Conservation (phyloP, 1,284 basidiomycete species). For the Earliella scabrosa region DNA sequence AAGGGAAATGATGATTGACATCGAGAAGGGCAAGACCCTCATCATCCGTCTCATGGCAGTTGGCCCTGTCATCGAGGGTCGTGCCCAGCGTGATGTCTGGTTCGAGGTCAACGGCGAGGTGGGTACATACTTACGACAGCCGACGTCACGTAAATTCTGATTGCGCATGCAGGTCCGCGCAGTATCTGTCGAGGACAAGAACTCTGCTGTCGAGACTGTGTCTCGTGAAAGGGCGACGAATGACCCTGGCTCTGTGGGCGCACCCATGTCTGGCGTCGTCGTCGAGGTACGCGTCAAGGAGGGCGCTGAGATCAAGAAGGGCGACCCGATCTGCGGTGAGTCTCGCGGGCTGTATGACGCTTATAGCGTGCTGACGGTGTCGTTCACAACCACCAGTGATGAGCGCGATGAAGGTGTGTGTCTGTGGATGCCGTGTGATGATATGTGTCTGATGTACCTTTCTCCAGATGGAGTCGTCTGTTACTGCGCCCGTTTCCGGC, state of each 20-base stretch:
- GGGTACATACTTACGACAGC: constrained; percentile 18
- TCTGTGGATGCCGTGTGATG: constrained; percentile 18
- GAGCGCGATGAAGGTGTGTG: constrained; percentile 85
- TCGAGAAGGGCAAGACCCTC: constrained; percentile 97
- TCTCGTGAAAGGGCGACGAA: constrained; percentile 92
- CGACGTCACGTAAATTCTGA: not conserved
- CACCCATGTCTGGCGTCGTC: constrained; percentile 97
- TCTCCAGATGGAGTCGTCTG: constrained; percentile 91
- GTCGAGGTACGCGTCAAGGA: constrained; percentile 98
- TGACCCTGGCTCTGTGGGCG: constrained; percentile 95
- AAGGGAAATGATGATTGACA: constrained; percentile 96
- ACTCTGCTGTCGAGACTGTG: constrained; percentile 93
- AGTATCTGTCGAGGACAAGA: constrained; percentile 93
- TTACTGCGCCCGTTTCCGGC: constrained; percentile 94
- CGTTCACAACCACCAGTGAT: constrained; percentile 54
- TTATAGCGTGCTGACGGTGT: constrained; percentile 11
- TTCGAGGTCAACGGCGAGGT: constrained; percentile 98
- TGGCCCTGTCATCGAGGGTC: constrained; percentile 90
- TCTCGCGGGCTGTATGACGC: constrained; percentile 8
- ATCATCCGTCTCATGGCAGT: constrained; percentile 97
- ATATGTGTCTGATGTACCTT: constrained; percentile 14
- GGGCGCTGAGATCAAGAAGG: constrained; percentile 96
- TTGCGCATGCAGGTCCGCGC: constrained; percentile 71
- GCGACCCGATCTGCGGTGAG: constrained; percentile 89
- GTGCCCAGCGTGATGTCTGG: constrained; percentile 95